These are phyloP conservation scores for Fusarium circinatum DNA, from an alignment of 2,329 filamentous ascomycete species.

Conservation along the genomic window DNA sequence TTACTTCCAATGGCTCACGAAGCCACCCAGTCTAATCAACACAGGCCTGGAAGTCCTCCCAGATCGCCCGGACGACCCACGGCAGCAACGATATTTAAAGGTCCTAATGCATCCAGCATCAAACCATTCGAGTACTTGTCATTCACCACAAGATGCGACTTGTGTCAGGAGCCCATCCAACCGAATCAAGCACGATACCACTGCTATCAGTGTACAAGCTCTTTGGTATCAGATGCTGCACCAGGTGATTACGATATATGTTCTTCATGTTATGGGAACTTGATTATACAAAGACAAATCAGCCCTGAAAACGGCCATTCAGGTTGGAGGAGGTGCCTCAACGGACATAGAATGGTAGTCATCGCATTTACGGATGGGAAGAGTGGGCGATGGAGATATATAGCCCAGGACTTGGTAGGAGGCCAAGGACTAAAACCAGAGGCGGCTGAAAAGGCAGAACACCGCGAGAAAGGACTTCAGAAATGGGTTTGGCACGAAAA, in stretches of 20 bases:
- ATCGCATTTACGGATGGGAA: conserved; percentile 78
- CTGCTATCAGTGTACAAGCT: conserved; percentile 77
- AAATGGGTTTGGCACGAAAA: conserved; percentile 64
- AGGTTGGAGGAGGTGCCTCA: conserved; percentile 85
- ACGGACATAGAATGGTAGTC: conserved; percentile 85
- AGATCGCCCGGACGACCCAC: conserved; percentile 57
- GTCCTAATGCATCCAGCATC: conserved; percentile 57
- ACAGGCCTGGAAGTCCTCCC: conserved; percentile 53
- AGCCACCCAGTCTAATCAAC: conserved; percentile 46
- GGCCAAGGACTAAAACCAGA: conserved; percentile 75
- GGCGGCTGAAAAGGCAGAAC: conserved; percentile 52
- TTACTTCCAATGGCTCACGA: conserved; percentile 80
- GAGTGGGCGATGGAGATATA: conserved; percentile 72
- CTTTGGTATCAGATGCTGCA: conserved; percentile 56
- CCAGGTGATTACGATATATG: conserved; percentile 90
- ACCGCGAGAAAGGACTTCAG: conserved; percentile 51
- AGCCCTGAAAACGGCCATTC: conserved; percentile 78
- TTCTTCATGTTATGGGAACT: conserved; percentile 76
- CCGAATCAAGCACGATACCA: conserved; percentile 79
- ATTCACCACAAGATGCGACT: conserved; percentile 80
- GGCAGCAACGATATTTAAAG: conserved; percentile 60
- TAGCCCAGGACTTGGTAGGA: conserved; percentile 80
- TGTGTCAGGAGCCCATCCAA: conserved; percentile 78
- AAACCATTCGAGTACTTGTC: conserved; percentile 73
- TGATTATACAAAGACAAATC: conserved; percentile 72